Evolutionary conservation across 306 rosid genomes (phyloP).

Genomic region (Ochetophila trinervis): DNA sequence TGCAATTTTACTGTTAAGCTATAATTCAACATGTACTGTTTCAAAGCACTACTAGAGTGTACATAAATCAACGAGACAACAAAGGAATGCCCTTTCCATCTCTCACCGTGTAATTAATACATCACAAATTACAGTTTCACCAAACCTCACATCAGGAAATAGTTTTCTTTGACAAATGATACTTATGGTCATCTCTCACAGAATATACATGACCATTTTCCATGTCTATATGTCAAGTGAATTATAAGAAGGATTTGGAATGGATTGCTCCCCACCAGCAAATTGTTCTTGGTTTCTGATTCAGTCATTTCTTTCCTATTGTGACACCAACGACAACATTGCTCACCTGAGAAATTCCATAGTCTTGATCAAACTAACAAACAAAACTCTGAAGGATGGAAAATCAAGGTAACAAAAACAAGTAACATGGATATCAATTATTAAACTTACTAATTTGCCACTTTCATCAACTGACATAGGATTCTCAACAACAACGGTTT

Average conservation of each 20-base stretch:
- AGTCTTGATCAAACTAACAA: constrained; percentile 5
- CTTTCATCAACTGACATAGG: constrained; percentile 94
- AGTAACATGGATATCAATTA: background rate
- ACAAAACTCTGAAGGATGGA: background rate
- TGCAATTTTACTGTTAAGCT: no score
- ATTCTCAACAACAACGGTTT: constrained; percentile 95
- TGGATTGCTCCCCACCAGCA: constrained; percentile 4
- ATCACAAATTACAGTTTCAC: constrained; percentile 8
- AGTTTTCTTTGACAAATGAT: constrained; percentile 18
- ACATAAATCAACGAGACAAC: background rate
- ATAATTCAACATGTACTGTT: no score
- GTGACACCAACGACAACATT: constrained; percentile 96
- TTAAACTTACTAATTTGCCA: constrained; percentile 77
- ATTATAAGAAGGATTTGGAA: background rate
- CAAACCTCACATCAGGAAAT: constrained; percentile 16
- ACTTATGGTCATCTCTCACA: constrained; percentile 17
- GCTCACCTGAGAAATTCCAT: constrained; percentile 72
- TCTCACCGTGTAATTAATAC: background rate
- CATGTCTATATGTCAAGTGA: constrained; percentile 18
- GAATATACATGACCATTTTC: constrained; percentile 33
- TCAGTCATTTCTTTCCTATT: constrained; percentile 64
- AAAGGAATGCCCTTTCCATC: background rate
- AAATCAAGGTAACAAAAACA: constrained; percentile 2
- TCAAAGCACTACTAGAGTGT: no score
- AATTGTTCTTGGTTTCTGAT: background rate